Evolutionary conservation across 306 rosid genomes (phyloP).

Genomic region (Quercus parvula): DNA sequence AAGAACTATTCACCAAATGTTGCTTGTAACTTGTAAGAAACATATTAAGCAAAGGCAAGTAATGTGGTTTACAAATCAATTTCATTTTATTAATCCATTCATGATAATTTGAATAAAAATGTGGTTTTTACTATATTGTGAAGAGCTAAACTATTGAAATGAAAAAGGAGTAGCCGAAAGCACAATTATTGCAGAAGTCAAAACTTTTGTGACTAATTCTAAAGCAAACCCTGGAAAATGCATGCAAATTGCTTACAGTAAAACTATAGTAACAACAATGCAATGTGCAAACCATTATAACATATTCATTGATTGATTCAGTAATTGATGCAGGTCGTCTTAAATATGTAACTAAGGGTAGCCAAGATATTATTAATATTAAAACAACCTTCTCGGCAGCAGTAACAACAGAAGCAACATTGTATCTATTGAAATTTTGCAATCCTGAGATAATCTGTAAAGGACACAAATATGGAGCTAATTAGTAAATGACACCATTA

Average conservation of each 20-base stretch:
- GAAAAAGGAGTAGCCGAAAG: no score
- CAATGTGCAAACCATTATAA: background rate
- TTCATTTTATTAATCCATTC: background rate
- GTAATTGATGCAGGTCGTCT: no score
- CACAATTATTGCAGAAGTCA: no score
- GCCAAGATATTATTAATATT: background rate
- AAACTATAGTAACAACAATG: background rate
- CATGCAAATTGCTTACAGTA: background rate
- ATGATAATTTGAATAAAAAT: background rate
- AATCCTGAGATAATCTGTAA: slow-evolving; percentile 85
- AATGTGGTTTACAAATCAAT: background rate
- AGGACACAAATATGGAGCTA: slow-evolving; percentile 5
- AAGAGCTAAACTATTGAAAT: background rate
- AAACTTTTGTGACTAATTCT: background rate
- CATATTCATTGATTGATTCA: background rate
- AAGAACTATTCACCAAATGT: background rate
- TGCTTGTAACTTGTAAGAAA: background rate
- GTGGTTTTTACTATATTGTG: background rate
- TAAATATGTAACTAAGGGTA: background rate
- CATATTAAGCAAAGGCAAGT: background rate
- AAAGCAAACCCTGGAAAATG: background rate
- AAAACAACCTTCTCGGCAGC: slow-evolving; percentile 85
- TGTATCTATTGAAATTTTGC: slow-evolving; percentile 74
- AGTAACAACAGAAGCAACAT: slow-evolving; percentile 78
- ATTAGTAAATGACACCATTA: no score